Evolutionary conservation across 2,329 filamentous ascomycete species (phyloP), one percentile per base, ranked within the genome.

Genomic region (Ophiocordyceps polyrhachis-furcata): DNA sequence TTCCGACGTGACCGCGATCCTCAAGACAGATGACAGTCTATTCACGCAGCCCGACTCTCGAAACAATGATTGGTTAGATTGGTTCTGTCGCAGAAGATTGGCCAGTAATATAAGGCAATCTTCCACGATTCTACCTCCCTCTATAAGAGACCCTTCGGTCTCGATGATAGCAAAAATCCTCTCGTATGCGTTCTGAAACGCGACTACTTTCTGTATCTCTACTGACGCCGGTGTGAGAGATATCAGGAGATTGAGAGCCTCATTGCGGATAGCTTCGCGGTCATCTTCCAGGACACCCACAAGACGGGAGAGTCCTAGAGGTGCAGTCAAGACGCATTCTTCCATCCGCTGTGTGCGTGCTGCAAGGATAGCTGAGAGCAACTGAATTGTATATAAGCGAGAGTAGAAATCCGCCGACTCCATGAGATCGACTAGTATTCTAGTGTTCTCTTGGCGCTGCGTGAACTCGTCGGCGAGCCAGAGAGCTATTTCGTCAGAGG

Each of bases 401-500:
- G 86, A 83, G 62, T 93, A 94, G 56, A 94, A 93, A 55, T 95
- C 88, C 51, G 71, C 71, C 14, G 81, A 78, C 52, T 95, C 89
- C 51, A 98, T 73, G 46, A 98, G 83, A 58, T 91, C 83, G 48
- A 98, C 75, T 21, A 98, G 74, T 15, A 91, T 69, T 2, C 85
- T 89, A 49, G 95, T 89, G 61, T 98, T 96, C 64, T 96, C 89
- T 74, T 95, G 88, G 50, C 85, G 80, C 70, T 94, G 88, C 31
- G 91, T 95, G 60, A 98, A 98, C 62, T 96, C 89, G 63, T 98
- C 91, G 45, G 91, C 91, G 47, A 98, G 71, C 87, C 91, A 98
- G 25, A 96, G 69, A 17, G 83, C 83, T 54, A 98, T 93, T 63
- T 98, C 91, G 51, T 96, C 89, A 14, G 89, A 94, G 45, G 89